Percentiles rank a stretch among this genome's conserved stretches.
Conservation (phyloP, 2,329 filamentous ascomycete genomes). For the Metarhizium guizhouense region DNA sequence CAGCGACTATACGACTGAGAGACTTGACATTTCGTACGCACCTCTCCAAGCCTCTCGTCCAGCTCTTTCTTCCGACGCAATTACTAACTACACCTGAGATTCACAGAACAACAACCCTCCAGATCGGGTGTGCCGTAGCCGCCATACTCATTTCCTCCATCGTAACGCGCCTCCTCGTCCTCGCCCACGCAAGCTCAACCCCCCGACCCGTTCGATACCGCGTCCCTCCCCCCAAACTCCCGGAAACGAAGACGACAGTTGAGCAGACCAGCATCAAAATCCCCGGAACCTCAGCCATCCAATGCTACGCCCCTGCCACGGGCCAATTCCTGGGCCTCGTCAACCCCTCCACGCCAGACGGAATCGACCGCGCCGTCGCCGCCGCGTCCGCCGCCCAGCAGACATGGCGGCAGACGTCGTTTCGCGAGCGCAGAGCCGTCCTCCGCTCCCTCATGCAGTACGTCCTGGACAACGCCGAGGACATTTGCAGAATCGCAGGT, state of each 20-base stretch:
- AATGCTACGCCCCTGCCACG: constrained; percentile 85
- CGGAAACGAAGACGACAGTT: constrained; percentile 44
- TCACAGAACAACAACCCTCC: constrained; percentile 17
- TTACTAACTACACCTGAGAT: not conserved
- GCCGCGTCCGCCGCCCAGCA: constrained; percentile 66
- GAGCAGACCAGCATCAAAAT: constrained; percentile 54
- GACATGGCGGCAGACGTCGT: constrained; percentile 70
- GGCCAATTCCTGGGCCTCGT: constrained; percentile 73
- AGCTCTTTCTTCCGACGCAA: not conserved
- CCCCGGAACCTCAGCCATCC: constrained; percentile 58
- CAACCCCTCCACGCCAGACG: constrained; percentile 65
- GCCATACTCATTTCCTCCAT: constrained; percentile 20
- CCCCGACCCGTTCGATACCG: constrained; percentile 45
- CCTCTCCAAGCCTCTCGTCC: not conserved
- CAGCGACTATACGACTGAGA: constrained; percentile 1
- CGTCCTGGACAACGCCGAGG: constrained; percentile 79
- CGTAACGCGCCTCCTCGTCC: constrained; percentile 18
- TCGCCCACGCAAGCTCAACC: constrained; percentile 17
- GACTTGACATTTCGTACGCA: constrained; percentile 8
- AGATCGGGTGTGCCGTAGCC: constrained; percentile 12
- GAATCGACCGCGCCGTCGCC: constrained; percentile 70
- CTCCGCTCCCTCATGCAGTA: constrained; percentile 73
- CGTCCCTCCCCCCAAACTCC: constrained; percentile 53
- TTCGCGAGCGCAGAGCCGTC: constrained; percentile 68
- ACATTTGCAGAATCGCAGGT: constrained; percentile 77